These are phyloP conservation scores for Crithidia mellificae DNA, from an alignment of 208 protist genomes.

Conservation along the genomic window DNA sequence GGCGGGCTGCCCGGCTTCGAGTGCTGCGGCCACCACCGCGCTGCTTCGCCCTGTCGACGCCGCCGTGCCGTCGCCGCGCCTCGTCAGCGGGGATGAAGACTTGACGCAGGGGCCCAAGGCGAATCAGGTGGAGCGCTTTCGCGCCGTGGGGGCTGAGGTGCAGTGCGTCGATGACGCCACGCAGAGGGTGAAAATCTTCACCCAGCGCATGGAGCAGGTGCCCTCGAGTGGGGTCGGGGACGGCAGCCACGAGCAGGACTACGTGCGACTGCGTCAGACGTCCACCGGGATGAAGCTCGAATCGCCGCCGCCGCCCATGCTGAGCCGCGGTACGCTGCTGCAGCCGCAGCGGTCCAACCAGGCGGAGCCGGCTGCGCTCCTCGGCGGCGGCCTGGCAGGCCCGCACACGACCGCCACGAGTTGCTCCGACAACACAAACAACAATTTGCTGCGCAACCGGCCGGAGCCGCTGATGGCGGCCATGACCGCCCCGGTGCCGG, in stretches of 20 bases:
- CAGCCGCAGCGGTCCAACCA: slow-evolving; percentile 1
- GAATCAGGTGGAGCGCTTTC: slow-evolving; percentile 25
- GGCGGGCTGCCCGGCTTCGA: no score
- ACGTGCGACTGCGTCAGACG: slow-evolving; percentile 12
- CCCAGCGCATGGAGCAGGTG: slow-evolving; percentile 11
- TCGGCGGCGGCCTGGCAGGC: no score
- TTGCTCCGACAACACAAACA: background rate
- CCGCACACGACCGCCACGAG: no score
- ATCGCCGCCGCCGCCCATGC: background rate
- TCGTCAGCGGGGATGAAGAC: slow-evolving; percentile 3
- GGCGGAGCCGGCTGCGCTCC: background rate
- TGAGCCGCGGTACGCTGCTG: background rate
- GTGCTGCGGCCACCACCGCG: no score
- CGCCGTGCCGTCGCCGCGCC: slow-evolving; percentile 10
- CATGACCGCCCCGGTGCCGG: no score
- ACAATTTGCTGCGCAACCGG: background rate
- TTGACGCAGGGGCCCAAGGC: background rate
- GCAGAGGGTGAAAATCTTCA: slow-evolving; percentile 32
- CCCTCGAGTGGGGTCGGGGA: background rate
- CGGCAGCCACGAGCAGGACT: background rate
- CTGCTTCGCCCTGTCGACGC: slow-evolving; percentile 11
- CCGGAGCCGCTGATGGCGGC: slow-evolving; percentile 4
- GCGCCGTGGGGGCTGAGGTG: slow-evolving; percentile 31
- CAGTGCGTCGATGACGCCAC: slow-evolving; percentile 25
- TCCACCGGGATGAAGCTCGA: background rate